Evolutionary conservation across 1,284 basidiomycete species (phyloP).

Genomic region (Ceratobasidium sp.): DNA sequence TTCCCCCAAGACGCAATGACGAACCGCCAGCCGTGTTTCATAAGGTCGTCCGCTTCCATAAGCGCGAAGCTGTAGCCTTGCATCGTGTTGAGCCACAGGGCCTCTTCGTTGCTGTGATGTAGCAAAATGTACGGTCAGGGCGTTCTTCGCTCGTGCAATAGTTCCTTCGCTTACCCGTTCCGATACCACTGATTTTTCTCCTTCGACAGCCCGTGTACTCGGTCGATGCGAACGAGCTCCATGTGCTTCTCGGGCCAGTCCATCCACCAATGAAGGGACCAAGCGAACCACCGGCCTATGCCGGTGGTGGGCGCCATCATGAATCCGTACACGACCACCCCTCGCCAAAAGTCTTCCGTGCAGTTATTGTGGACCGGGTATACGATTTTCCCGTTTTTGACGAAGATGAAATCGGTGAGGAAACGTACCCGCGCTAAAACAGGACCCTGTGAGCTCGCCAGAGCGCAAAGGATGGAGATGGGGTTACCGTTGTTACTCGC

Average conservation of each 20-base stretch:
- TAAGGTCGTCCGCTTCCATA: no score
- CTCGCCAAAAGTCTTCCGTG: slow-evolving; percentile 4
- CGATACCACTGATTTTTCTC: neutral
- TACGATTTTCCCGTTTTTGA: slow-evolving; percentile 4
- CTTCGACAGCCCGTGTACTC: neutral
- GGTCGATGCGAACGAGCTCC: neutral
- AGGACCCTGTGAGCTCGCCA: no score
- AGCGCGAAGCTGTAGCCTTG: no score
- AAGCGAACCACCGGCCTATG: neutral
- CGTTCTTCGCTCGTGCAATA: no score
- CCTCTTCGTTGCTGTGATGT: no score
- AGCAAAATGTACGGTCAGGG: no score
- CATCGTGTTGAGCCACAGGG: no score
- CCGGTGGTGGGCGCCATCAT: neutral
- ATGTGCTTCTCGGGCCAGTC: neutral
- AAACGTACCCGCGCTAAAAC: neutral
- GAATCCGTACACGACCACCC: neutral
- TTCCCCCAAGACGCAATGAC: no score
- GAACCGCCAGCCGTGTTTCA: no score
- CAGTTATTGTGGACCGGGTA: neutral
- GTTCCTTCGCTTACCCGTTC: slow-evolving; percentile 17
- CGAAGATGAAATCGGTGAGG: slow-evolving; percentile 11
- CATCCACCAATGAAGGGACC: neutral
- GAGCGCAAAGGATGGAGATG: no score
- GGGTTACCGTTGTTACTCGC: no score